Percentiles rank a stretch among this genome's conserved stretches.
Evolutionary conservation across 768 basidiomycete genomes (phyloP).

Genomic region (Mrakia frigida): DNA sequence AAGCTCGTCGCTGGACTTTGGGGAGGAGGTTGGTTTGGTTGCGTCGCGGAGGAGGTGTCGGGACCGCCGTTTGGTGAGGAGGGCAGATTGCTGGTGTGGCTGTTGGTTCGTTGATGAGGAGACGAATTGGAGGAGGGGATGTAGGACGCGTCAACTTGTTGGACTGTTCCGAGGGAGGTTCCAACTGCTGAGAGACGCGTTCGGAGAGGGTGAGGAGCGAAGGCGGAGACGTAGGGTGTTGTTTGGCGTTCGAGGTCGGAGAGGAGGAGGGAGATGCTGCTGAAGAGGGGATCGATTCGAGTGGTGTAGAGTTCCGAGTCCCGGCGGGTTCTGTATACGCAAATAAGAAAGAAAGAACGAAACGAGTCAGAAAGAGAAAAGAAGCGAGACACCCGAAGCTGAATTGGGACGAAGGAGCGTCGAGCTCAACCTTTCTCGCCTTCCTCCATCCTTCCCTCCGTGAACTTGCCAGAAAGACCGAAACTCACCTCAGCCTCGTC

Average conservation of each 20-base stretch:
- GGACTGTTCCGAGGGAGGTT: background rate
- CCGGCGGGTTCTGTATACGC: background rate
- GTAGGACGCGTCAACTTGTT: background rate
- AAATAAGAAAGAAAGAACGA: background rate
- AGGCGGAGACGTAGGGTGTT: background rate
- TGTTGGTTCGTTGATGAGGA: background rate
- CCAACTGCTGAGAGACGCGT: background rate
- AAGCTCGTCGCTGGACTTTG: conserved; percentile 12
- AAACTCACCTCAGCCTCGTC: conserved; percentile 12
- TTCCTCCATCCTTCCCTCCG: background rate
- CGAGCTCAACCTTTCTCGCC: conserved; percentile 3
- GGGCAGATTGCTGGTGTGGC: background rate
- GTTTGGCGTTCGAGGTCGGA: background rate
- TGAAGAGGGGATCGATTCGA: background rate
- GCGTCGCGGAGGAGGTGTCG: background rate
- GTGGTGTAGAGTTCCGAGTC: conserved; percentile 7
- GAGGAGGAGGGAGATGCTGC: background rate
- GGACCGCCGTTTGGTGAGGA: background rate
- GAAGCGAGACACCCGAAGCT: background rate
- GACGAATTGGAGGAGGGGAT: background rate
- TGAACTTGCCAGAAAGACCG: background rate
- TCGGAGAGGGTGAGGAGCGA: background rate
- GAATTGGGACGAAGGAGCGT: background rate
- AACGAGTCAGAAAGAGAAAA: background rate
- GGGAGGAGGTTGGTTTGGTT: background rate